A percentile compares a stretch with the other conserved stretches of the same genome.
Evolutionary conservation across 73 alveolate species (phyloP).

Genomic region (Uronychia setigera): DNA sequence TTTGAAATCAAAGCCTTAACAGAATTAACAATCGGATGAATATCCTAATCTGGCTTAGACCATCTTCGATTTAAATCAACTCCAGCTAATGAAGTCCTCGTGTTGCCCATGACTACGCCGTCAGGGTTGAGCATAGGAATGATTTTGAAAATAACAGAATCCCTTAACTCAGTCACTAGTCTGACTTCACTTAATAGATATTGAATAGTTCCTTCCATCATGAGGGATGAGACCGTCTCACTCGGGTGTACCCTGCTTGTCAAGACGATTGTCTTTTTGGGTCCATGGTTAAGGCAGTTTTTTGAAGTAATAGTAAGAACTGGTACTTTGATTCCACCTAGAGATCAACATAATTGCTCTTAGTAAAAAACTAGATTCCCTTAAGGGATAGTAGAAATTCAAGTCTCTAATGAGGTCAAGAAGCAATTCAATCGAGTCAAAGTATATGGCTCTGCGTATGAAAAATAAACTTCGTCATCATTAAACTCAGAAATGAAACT

Average conservation of each 20-base stretch:
- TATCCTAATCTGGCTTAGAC: conserved; percentile 62
- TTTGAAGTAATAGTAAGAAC: background rate
- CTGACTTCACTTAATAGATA: conserved; percentile 60
- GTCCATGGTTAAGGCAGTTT: background rate
- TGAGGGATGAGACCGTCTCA: conserved; percentile 65
- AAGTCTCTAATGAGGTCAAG: background rate
- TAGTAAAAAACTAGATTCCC: background rate
- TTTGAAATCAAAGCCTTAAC: conserved; percentile 56
- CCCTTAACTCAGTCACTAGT: conserved; percentile 63
- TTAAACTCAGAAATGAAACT: background rate
- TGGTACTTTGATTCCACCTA: background rate
- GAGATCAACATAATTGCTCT: background rate
- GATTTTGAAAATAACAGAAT: conserved; percentile 52
- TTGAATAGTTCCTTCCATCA: conserved; percentile 50
- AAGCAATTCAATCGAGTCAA: background rate
- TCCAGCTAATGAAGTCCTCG: conserved; percentile 70
- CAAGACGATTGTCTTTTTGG: conserved; percentile 46
- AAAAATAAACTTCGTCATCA: background rate
- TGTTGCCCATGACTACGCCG: conserved; percentile 66
- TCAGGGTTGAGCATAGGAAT: conserved; percentile 72
- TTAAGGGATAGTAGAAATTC: background rate
- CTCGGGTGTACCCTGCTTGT: conserved; percentile 69
- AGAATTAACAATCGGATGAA: conserved; percentile 63
- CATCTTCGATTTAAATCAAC: conserved; percentile 70
- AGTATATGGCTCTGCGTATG: background rate